Base-by-base conservation (phyloP, 129 eudicot genomes). In the Scalesia atractyloides region DNA sequence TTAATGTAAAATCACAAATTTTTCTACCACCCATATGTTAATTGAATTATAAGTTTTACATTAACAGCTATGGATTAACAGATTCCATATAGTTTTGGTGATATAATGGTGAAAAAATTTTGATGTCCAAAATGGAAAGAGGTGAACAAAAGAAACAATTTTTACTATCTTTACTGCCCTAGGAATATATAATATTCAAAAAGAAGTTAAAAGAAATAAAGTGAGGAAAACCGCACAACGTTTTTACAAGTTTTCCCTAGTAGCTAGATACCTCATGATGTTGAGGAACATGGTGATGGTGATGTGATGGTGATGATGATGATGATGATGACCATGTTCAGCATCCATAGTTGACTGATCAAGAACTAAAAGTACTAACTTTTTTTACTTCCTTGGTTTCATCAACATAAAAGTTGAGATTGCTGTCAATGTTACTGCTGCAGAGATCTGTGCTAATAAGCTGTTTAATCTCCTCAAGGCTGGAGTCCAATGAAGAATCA, bases 401-500 rank as follows among this genome's bases (percentile, higher is more conserved):
- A 79, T 84, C 90, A 84, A 63, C 76, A 62, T 84, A 86, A 78
- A 78, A 86, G 75, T 75, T 83, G 41, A 81, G 72, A 77, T 81
- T 84, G 47, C 60, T 72, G 46, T 78, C 77, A 72, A 78, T 64
- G 68, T 78, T 71, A 72, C 66, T 79, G 53, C 80, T 62, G 73
- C 69, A 44, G 9, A 73, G 48, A 79, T 85, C 84, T 75, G 84
- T 84, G 74, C 96, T 83, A 73, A 89, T 85, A 48, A 92, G 88
- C 87, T 92, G 85, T 84, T 89, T 92, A 76, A 92, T 89, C 79
- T 89, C 97, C 73, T 92, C 97, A 60, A 92, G 83, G 46, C 84
- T 75, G 47, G 82, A 73, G 64, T 84, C 97, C 68, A 88, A 53
- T 73, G 92, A 69, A 64, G 74, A 75, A 44, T 87, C 76, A 74